phyloP scores from a whole-genome alignment of 2,329 filamentous ascomycete species.

The Ceratocystis huliohia region DNA sequence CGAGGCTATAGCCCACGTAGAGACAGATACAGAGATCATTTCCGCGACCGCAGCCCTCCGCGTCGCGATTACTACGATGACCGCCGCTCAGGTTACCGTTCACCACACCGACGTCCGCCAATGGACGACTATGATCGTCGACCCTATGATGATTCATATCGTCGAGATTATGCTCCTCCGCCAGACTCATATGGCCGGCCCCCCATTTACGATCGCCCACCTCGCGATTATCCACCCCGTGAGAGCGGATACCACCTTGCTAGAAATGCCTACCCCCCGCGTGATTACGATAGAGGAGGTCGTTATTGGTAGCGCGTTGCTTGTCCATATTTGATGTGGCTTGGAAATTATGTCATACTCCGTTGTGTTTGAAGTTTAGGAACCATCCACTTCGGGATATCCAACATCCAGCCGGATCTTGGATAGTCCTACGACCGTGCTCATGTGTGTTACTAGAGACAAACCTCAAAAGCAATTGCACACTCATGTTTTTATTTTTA shows the following conservation, averaged over 20 bases:
- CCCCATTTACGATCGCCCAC: conserved; percentile 42
- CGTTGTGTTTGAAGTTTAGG: background rate
- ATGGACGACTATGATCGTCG: conserved; percentile 63
- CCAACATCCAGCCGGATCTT: too few relatives aligned
- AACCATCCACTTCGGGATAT: too few relatives aligned
- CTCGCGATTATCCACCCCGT: conserved; percentile 38
- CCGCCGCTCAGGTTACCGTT: conserved; percentile 60
- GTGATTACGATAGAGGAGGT: conserved; percentile 36
- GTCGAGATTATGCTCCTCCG: conserved; percentile 44
- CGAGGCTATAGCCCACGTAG: conserved; percentile 76
- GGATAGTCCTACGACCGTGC: background rate
- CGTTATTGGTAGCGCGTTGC: conserved; percentile 35
- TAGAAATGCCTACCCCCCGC: conserved; percentile 32
- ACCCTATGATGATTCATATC: conserved; percentile 67
- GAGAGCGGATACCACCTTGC: conserved; percentile 40
- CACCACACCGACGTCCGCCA: conserved; percentile 66
- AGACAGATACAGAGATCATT: conserved; percentile 52
- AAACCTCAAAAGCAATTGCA: background rate
- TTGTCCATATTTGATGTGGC: background rate
- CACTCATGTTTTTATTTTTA: background rate
- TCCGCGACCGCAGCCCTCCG: conserved; percentile 76
- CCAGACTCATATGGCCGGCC: conserved; percentile 48
- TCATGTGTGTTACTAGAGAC: background rate
- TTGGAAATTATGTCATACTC: background rate
- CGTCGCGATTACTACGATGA: conserved; percentile 82